Conservation (phyloP, 176 grass and related monocot species). For the Carex myosuroides region DNA sequence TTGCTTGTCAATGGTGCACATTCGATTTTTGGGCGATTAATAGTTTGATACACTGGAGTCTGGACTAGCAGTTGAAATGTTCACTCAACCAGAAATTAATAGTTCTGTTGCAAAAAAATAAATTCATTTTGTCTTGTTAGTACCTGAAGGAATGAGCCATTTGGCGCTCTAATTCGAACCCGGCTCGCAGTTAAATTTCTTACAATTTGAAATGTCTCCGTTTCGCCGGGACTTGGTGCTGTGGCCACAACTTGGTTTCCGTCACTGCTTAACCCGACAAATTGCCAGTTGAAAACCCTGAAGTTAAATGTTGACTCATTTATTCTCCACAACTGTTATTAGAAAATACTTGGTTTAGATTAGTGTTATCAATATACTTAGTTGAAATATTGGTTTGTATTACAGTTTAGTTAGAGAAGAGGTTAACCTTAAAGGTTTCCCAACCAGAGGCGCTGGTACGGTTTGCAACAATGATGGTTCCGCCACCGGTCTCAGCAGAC, state of each 20-base stretch:
- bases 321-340: slow-evolving; percentile 43
- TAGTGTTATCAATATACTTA: neutral
- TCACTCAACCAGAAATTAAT: neutral
- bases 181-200: neutral
- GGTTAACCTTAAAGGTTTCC: slow-evolving; percentile 42
- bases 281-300: slow-evolving; percentile 29
- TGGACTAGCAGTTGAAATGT: neutral
- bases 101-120: neutral
- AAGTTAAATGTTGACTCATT: slow-evolving; percentile 29
- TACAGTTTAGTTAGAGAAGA: neutral
- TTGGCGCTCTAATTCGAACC: slow-evolving; percentile 30
- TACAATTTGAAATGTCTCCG: slow-evolving; percentile 33
- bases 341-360: neutral
- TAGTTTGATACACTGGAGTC: neutral
- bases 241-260: slow-evolving; percentile 18
- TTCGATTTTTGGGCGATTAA: neutral
- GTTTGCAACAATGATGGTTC: slow-evolving; percentile 36
- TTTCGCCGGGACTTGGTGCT: slow-evolving; percentile 3
- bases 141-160: slow-evolving; percentile 46
- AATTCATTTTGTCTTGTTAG: neutral
- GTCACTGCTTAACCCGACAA: slow-evolving; percentile 24
- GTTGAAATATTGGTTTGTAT: neutral
- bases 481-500: slow-evolving; percentile 30
- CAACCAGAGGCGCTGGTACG: slow-evolving; percentile 22
- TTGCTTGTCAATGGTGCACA: neutral